Evolutionary conservation across 768 basidiomycete species (phyloP), one percentile per base, ranked within the genome.

Genomic region (Russula vinacea): DNA sequence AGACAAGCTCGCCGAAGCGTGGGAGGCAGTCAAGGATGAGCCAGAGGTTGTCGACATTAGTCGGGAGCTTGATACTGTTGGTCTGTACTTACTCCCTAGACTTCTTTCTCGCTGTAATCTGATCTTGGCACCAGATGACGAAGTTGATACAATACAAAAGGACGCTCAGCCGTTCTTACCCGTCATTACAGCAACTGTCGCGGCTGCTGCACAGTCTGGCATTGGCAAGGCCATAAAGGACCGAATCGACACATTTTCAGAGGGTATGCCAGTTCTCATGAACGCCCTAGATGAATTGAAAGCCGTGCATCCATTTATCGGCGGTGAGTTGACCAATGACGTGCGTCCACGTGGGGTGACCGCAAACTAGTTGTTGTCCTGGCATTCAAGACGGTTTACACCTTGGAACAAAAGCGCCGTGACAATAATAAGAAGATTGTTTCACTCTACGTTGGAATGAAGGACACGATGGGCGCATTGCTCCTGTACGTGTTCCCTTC

Each of bases 391-490:
- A 73, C 81, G 0, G 81, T 81, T 6, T 75, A 82, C 32, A 77
- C 78, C 19, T 72, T 84, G 40, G 82, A 83, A 58, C 59, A 79
- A 59, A 79, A 78, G 3, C 74, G 82, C 26, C 73, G 79, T 26
- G 81, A 82, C 32, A 84, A 85, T 58, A 79, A 84, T 60, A 78
- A 76, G 60, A 82, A 81, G 64, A 76, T 83, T 8, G 62, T 78
- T 2, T 72, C 75, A 4, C 73, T 85, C 7, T 79, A 80, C 42
- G 70, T 79, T 10, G 78, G 81, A 64, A 84, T 84, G 81, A 76
- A 75, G 62, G 76, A 82, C 47, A 76, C 81, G 74, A 80, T 84
- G 77, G 60, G 70, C 16, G 56, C 51, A 7, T 56, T 67, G 14
- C 29, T 67, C 14, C 54, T 54, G 66, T 67, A 40, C 19, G 66